These are phyloP conservation scores for Saccharum spontaneum DNA, from an alignment of 176 grass and related monocot species.

Conservation along the genomic window DNA sequence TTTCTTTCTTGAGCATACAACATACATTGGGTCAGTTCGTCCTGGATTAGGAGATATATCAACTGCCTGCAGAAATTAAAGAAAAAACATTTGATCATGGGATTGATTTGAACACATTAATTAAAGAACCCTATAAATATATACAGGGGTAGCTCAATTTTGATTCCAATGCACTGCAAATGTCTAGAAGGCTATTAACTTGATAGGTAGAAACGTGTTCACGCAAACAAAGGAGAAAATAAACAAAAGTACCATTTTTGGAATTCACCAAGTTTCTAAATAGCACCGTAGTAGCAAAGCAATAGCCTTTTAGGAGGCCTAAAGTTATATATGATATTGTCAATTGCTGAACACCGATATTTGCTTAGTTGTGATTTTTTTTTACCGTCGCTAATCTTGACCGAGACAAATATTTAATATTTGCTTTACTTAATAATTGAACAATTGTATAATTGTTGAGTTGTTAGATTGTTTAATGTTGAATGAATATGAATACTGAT, in stretches of 20 bases:
- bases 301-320: neutral
- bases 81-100: neutral
- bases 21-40: slow-evolving; percentile 85
- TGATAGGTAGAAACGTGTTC: neutral
- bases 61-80: slow-evolving; percentile 53
- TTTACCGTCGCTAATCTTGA: neutral
- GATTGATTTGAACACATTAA: neutral
- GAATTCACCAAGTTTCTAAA: neutral
- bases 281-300: neutral
- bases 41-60: slow-evolving; percentile 94
- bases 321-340: neutral
- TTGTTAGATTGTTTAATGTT: neutral
- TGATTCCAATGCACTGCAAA: neutral
- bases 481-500: neutral
- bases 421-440: neutral
- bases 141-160: neutral
- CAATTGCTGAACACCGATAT: neutral
- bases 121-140: neutral
- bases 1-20: slow-evolving; percentile 75
- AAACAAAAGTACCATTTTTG: neutral
- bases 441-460: neutral
- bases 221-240: neutral
- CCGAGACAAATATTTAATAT: neutral
- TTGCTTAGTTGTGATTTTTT: neutral
- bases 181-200: neutral